Conservation (phyloP, 495 filamentous ascomycete genomes). For the Tuber magnatum region DNA sequence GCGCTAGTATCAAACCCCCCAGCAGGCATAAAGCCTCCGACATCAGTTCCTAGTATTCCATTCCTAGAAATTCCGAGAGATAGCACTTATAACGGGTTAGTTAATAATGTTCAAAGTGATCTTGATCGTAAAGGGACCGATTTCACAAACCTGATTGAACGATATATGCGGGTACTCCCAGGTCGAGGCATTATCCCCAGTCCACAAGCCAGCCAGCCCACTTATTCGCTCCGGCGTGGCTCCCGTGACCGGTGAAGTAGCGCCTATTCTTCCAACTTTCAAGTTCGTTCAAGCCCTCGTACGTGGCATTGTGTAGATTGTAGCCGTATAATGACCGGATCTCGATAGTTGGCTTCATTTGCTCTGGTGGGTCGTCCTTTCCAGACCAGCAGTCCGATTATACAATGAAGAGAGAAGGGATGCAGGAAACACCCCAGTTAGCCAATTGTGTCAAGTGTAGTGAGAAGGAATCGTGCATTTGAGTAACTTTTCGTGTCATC, state of each 20-base stretch:
- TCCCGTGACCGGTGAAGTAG: constrained; percentile 39
- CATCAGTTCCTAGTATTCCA: constrained; percentile 28
- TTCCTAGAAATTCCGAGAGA: constrained; percentile 28
- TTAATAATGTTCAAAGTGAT: not conserved
- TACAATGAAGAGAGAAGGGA: constrained; percentile 17
- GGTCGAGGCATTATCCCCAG: constrained; percentile 33
- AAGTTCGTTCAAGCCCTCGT: constrained; percentile 23
- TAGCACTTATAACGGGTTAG: constrained; percentile 5
- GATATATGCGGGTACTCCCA: constrained; percentile 37
- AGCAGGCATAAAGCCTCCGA: constrained; percentile 26
- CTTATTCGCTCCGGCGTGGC: constrained; percentile 29
- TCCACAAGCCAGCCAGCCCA: constrained; percentile 38
- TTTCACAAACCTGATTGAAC: constrained; percentile 26
- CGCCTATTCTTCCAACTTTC: constrained; percentile 26
- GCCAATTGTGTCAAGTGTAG: not conserved
- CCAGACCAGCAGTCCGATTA: constrained; percentile 12
- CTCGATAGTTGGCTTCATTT: constrained; percentile 25
- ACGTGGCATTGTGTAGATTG: constrained; percentile 40
- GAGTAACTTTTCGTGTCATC: constrained; percentile 31
- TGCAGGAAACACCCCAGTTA: not conserved
- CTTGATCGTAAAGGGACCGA: not conserved
- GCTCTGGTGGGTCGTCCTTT: not conserved
- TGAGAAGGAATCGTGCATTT: not conserved
- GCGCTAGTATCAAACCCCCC: not conserved
- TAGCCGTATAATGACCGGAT: constrained; percentile 37